phyloP scores from a whole-genome alignment of 2,329 filamentous ascomycete species.

The Sporothrix curviconia region DNA sequence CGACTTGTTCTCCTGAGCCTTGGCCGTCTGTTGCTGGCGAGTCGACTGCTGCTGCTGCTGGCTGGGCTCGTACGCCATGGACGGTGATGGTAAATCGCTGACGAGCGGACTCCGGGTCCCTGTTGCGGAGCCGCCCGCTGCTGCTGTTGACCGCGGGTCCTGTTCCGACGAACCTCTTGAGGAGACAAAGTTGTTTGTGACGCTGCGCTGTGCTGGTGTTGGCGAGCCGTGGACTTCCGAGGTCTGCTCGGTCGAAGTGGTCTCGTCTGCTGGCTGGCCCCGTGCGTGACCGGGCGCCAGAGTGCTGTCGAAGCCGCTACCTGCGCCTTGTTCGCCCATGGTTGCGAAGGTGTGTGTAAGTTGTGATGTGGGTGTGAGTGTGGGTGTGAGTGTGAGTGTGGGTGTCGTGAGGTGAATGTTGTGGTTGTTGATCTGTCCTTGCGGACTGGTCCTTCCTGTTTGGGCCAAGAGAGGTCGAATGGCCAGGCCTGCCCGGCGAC shows the following conservation, averaged over 20 bases:
- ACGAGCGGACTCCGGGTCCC: slow-evolving; percentile 11
- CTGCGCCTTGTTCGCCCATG: slow-evolving; percentile 43
- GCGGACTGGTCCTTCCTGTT: neutral
- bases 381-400: neutral
- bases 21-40: neutral
- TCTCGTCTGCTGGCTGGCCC: slow-evolving; percentile 38
- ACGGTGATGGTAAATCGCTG: slow-evolving; percentile 3
- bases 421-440: neutral
- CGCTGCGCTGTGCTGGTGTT: slow-evolving; percentile 19
- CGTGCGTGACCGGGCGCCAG: slow-evolving; percentile 35
- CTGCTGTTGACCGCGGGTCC: slow-evolving; percentile 17
- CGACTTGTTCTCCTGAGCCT: slow-evolving; percentile 2
- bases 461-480: neutral
- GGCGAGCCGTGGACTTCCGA: slow-evolving; percentile 33
- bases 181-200: slow-evolving; percentile 13
- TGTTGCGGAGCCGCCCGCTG: slow-evolving; percentile 10
- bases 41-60: neutral
- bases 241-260: slow-evolving; percentile 36
- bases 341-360: slow-evolving; percentile 20
- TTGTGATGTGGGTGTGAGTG: neutral
- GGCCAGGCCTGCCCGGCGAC: neutral
- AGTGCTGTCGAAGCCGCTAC: slow-evolving; percentile 34
- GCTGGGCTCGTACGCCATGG: slow-evolving; percentile 11
- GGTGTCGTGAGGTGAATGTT: neutral
- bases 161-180: slow-evolving; percentile 14